Base-by-base conservation (phyloP, 148 eudicot genomes). In the Rhododendron ferrugineum region DNA sequence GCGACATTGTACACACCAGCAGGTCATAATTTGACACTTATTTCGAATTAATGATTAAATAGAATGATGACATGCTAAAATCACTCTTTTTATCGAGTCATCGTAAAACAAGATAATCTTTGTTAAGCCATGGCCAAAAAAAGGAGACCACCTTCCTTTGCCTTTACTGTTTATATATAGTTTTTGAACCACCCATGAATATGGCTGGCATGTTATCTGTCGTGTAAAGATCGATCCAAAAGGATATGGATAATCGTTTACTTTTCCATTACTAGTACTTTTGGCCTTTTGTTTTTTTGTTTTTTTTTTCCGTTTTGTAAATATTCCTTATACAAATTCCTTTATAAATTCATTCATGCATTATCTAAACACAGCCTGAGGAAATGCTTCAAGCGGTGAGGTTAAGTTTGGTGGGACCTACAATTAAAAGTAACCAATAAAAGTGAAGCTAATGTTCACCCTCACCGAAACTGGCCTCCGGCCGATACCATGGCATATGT, bases 191-290 rank as follows among this genome's bases (percentile, higher is more conserved):
- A 20, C 6, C 83, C 70, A 82, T 40, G 84, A 62, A 62, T 42
- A 70, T n/a, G 74, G 73, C 2, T 81, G 46, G 28, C 60, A 50
- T 40, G 84, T 81, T 81, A 22, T 81, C 50, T 64, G 50, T 82
- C 76, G 76, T 82, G 76, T 66, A 82, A 64, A 82, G 76, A n/a
- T 20, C 37, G 37, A 28, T 70, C 75, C 37, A 52, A 5, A 40
- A 15, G 40, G 64, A 40, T 62, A 26, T 32, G 56, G 37, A 82
- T 82, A 82, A 40, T 80, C 83, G 5, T 80, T 26, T 32, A 14
- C 6, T 40, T 54, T 56, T 56, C 18, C 58, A 56, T 52, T 15
- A 13, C 8, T 56, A 6, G 14, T 56, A 20, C 83, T 81, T 56
- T 54, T 18, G 66, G 1, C 37, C 11, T 1, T 80, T 80, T 49